Evolutionary conservation across 257 asterid genomes (phyloP).

Genomic region (Forsythia viridissima): DNA sequence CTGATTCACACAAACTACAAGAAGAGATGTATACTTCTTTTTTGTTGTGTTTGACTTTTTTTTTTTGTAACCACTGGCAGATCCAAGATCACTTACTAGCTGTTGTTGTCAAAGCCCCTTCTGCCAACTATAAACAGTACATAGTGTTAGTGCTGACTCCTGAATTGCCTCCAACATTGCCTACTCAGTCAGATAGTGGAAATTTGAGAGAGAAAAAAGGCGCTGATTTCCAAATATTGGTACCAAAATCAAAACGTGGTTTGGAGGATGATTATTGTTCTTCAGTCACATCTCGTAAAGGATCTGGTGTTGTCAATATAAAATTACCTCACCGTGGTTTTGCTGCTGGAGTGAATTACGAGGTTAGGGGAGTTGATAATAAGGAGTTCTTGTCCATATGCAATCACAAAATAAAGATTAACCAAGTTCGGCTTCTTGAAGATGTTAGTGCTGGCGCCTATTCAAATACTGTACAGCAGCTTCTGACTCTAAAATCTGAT

Average conservation of each 20-base stretch:
- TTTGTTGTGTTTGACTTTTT: background rate
- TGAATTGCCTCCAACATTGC: constrained; percentile 51
- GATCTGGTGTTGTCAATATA: constrained; percentile 71
- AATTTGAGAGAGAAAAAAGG: constrained; percentile 40
- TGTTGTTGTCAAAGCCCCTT: constrained; percentile 74
- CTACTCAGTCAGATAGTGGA: constrained; percentile 41
- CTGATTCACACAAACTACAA: constrained; percentile 17
- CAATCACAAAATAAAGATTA: constrained; percentile 61
- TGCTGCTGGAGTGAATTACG: constrained; percentile 82
- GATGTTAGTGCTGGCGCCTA: constrained; percentile 83
- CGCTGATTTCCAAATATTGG: constrained; percentile 61
- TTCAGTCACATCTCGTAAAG: constrained; percentile 68
- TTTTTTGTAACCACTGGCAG: constrained; percentile 46
- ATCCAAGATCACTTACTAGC: constrained; percentile 92
- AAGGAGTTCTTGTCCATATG: constrained; percentile 78
- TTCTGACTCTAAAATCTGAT: constrained; percentile 63
- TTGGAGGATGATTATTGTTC: constrained; percentile 82
- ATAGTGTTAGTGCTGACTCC: constrained; percentile 86
- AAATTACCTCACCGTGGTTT: constrained; percentile 79
- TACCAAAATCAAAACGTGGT: constrained; percentile 93
- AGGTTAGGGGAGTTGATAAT: constrained; percentile 75
- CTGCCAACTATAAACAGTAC: constrained; percentile 67
- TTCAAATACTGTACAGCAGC: constrained; percentile 75
- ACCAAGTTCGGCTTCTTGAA: constrained; percentile 93
- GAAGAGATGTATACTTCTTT: background rate